phyloP scores from a whole-genome alignment of 1,284 basidiomycete genomes.

The Rhodofomes roseus region DNA sequence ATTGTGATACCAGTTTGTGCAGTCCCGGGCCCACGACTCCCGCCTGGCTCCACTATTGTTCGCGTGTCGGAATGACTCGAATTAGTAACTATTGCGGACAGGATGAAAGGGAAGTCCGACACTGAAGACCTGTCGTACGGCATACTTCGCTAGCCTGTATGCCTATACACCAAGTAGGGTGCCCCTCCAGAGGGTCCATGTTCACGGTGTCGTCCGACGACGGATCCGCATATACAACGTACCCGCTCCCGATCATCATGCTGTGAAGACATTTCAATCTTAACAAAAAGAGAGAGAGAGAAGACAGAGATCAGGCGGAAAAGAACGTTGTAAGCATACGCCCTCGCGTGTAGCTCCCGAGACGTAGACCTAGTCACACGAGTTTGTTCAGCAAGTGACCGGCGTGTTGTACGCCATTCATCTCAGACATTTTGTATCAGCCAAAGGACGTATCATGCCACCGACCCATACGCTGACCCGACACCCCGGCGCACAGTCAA shows the following conservation, averaged over 20 bases:
- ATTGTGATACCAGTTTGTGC: too few relatives aligned
- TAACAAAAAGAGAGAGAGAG: slow-evolving; percentile 14
- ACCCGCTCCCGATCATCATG: slow-evolving; percentile 62
- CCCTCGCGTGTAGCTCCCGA: slow-evolving; percentile 83
- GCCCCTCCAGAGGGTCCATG: slow-evolving; percentile 35
- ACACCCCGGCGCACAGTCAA: slow-evolving; percentile 25
- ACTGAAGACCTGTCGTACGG: too few relatives aligned
- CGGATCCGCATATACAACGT: slow-evolving; percentile 75
- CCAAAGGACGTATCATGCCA: slow-evolving; percentile 48
- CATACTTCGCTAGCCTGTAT: slow-evolving; percentile 77
- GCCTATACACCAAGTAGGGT: slow-evolving; percentile 40
- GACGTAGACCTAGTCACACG: slow-evolving; percentile 60
- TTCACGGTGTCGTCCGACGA: slow-evolving; percentile 67
- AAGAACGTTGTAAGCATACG: slow-evolving; percentile 57
- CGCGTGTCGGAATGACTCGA: too few relatives aligned
- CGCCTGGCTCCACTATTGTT: too few relatives aligned
- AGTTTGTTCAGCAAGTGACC: slow-evolving; percentile 74
- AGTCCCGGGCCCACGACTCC: too few relatives aligned
- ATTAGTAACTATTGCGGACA: too few relatives aligned
- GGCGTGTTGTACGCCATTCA: slow-evolving; percentile 32
- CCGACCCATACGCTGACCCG: slow-evolving; percentile 27
- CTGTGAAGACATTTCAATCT: slow-evolving; percentile 27
- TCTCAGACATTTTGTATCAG: slow-evolving; percentile 92
- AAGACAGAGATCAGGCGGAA: too few relatives aligned
- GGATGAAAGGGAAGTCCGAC: too few relatives aligned